Evolutionary conservation across 179 eudicot genomes (phyloP).

Genomic region (Beta macrorhiza): DNA sequence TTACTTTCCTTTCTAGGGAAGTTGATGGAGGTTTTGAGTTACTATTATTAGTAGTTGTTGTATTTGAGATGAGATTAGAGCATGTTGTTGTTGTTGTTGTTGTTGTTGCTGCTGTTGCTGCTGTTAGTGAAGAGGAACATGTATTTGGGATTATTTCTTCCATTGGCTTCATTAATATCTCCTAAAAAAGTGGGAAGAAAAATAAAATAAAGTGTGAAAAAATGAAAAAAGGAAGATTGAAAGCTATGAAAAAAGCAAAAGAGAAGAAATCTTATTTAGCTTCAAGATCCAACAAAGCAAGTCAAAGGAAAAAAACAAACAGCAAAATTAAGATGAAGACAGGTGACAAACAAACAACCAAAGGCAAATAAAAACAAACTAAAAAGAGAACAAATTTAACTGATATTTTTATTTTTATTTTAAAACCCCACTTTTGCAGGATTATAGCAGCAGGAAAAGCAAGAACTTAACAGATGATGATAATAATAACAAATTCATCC

Average conservation of each 20-base stretch:
- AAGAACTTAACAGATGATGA: slow-evolving; percentile 5
- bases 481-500: slow-evolving; percentile 27
- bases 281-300: slow-evolving; percentile 35
- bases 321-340: slow-evolving; percentile 29
- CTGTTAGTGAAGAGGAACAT: slow-evolving; percentile 20
- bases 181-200: slow-evolving; percentile 34
- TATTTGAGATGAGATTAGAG: not conserved
- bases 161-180: slow-evolving; percentile 58
- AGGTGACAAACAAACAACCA: slow-evolving; percentile 29
- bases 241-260: slow-evolving; percentile 11
- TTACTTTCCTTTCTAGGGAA: slow-evolving; percentile 45
- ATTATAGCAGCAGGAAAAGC: slow-evolving; percentile 29
- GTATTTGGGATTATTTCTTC: slow-evolving; percentile 49
- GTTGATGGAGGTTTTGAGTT: slow-evolving; percentile 28
- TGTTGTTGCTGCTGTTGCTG: slow-evolving; percentile 10
- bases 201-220: not conserved
- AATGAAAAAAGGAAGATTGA: slow-evolving; percentile 4
- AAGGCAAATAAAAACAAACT: slow-evolving; percentile 20
- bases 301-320: slow-evolving; percentile 23
- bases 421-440: slow-evolving; percentile 20
- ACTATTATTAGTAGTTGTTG: not conserved
- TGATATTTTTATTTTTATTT: not conserved
- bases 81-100: no score
- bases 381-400: slow-evolving; percentile 28
- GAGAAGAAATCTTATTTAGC: slow-evolving; percentile 8